phyloP scores from a whole-genome alignment of 345 rosid genomes.

The Euphorbia pulcherrima region DNA sequence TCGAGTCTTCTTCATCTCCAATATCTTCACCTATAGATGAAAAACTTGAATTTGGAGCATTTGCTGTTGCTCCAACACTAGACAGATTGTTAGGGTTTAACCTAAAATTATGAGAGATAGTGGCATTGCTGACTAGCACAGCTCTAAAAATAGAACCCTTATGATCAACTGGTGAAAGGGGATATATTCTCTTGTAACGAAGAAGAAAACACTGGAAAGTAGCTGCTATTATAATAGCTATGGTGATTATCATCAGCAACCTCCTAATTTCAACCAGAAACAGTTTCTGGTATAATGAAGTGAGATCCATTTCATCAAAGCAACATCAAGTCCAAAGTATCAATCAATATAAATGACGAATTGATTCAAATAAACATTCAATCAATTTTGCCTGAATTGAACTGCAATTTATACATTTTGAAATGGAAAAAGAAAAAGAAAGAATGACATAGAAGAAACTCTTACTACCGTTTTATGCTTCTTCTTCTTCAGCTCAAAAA shows the following conservation, averaged over 20 bases:
- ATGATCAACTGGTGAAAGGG: constrained; percentile 15
- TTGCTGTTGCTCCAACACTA: constrained; percentile 17
- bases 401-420: neutral
- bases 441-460: neutral
- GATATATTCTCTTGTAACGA: constrained; percentile 26
- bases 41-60: constrained; percentile 23
- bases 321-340: constrained; percentile 1
- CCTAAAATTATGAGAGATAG: constrained; percentile 19
- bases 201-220: constrained; percentile 43
- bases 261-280: constrained; percentile 44
- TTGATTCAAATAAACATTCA: neutral
- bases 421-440: neutral
- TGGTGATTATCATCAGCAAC: constrained; percentile 35
- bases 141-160: constrained; percentile 20
- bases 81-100: constrained; percentile 6
- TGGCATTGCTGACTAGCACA: constrained; percentile 21
- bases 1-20: constrained; percentile 11
- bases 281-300: constrained; percentile 24
- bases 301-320: constrained; percentile 31
- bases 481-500: neutral
- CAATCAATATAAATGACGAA: neutral
- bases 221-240: constrained; percentile 33
- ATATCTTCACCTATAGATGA: constrained; percentile 26
- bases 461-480: neutral
- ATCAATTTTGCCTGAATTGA: neutral